Percentiles rank a stretch among this genome's conserved stretches.
phyloP scores from a whole-genome alignment of 805 yeast genomes.

The Zygosaccharomyces siamensis region DNA sequence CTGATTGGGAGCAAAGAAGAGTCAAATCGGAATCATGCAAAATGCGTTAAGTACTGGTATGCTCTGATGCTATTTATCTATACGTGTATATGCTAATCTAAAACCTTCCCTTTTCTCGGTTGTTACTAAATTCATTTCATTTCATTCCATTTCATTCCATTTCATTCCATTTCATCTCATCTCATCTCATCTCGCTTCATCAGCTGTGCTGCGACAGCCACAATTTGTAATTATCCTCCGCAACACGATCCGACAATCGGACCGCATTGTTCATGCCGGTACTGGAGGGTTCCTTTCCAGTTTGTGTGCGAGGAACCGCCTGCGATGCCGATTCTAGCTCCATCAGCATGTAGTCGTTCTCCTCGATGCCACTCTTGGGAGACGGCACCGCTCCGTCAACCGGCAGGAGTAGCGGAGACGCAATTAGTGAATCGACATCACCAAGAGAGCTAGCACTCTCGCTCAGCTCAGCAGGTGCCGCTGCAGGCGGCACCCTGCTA shows the following conservation, averaged over 20 bases:
- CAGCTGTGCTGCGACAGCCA: constrained; percentile 27
- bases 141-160: too few species aligned
- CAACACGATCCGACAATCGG: constrained; percentile 21
- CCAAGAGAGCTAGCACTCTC: constrained; percentile 10
- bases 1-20: constrained; percentile 16
- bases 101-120: too few species aligned
- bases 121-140: too few species aligned
- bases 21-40: too few species aligned
- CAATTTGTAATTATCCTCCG: constrained; percentile 31
- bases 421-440: constrained; percentile 19
- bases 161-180: too few species aligned
- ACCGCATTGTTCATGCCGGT: constrained; percentile 1
- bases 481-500: constrained; percentile 3
- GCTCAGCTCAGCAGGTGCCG: background rate
- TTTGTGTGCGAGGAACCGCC: constrained; percentile 5
- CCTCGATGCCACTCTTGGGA: background rate
- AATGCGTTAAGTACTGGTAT: background rate
- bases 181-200: background rate
- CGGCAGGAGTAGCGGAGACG: constrained; percentile 25
- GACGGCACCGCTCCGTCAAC: constrained; percentile 8
- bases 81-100: constrained; percentile 6
- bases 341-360: constrained; percentile 2
- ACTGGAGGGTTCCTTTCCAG: background rate
- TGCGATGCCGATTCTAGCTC: constrained; percentile 3
- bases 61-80: constrained; percentile 6